Evolutionary conservation across 331 rosid genomes (phyloP), one percentile per base, ranked within the genome.

Genomic region (Quercus lobata): DNA sequence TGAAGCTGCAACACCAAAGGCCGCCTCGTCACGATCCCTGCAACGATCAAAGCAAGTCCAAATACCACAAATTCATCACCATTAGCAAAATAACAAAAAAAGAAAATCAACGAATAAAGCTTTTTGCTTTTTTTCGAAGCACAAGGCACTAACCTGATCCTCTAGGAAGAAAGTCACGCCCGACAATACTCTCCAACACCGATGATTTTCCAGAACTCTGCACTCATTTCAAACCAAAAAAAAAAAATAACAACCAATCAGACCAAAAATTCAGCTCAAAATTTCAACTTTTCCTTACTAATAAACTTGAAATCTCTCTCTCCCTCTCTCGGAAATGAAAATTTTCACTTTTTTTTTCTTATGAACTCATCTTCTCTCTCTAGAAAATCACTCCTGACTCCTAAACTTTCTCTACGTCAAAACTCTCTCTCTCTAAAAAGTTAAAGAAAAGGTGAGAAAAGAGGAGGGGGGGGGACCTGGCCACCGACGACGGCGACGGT

Each of bases 151-250:
- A 76, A 96, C 99, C 98, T 75, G 98, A 94, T 88, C 98, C 98
- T 87, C 98, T 87, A 2, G 98, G 98, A 56, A 94, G 94, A 82
- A 94, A 94, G 82, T 94, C 98, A 71, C 98, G 97, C 35, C 98
- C 98, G 24, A 94, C 98, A 74, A 92, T 89, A 78, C 98, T 94
- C 84, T 94, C 97, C 77, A 94, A 60, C 72, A 94, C 98, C 27
- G 98, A 94, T 82, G 98, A 94, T 81, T 94, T 94, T 7, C 98
- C 98, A 0, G 98, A 94, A 87, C 98, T 94, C 98, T 94, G 96
- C 61, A 74, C 34, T 53, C 81, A 81, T 82, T 66, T 54, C 78
- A 65, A 75, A 44, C 55, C 37, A 32, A 32, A 75, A 24, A 41
- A n/a, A 9, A 41, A 37, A 34, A 32, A 32, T 1, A 41, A 37